Evolutionary conservation across 2,329 filamentous ascomycete genomes (phyloP).

Genomic region (Fonsecaea pedrosoi): DNA sequence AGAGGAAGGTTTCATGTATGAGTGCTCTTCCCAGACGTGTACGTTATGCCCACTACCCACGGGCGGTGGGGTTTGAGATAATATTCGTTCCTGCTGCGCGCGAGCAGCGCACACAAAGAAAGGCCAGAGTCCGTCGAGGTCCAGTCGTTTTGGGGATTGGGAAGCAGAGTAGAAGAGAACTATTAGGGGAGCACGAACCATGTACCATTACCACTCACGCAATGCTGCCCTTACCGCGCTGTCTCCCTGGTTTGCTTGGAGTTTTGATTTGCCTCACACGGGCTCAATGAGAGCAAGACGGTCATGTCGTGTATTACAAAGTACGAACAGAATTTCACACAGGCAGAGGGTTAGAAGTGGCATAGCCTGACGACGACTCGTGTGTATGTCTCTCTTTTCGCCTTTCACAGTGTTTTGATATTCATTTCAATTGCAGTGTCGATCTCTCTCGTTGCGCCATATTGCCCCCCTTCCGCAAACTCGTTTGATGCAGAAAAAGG

Average conservation of each 20-base stretch:
- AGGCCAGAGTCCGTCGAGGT: not conserved
- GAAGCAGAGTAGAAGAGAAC: not conserved
- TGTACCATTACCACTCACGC: not conserved
- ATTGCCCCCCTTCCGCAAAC: slow-evolving; percentile 7
- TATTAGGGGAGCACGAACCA: not conserved
- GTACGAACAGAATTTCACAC: not conserved
- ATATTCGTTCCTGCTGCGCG: not conserved
- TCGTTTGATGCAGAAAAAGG: slow-evolving; percentile 11
- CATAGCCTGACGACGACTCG: not conserved
- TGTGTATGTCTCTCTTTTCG: not conserved
- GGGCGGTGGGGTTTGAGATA: not conserved
- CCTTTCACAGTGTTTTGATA: slow-evolving; percentile 3
- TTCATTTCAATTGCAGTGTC: slow-evolving; percentile 24
- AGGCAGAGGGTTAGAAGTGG: not conserved
- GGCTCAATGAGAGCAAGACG: not conserved
- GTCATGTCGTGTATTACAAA: not conserved
- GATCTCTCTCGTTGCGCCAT: slow-evolving; percentile 18
- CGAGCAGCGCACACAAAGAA: not conserved
- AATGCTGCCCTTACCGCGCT: not conserved
- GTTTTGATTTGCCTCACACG: not conserved
- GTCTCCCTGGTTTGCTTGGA: not conserved
- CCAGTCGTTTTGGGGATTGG: not conserved
- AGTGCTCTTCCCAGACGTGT: not conserved
- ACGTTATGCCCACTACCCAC: not conserved
- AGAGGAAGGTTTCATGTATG: not conserved